Evolutionary conservation across 768 basidiomycete species (phyloP), one percentile per base, ranked within the genome.

Genomic region (Termitomyces sp.): DNA sequence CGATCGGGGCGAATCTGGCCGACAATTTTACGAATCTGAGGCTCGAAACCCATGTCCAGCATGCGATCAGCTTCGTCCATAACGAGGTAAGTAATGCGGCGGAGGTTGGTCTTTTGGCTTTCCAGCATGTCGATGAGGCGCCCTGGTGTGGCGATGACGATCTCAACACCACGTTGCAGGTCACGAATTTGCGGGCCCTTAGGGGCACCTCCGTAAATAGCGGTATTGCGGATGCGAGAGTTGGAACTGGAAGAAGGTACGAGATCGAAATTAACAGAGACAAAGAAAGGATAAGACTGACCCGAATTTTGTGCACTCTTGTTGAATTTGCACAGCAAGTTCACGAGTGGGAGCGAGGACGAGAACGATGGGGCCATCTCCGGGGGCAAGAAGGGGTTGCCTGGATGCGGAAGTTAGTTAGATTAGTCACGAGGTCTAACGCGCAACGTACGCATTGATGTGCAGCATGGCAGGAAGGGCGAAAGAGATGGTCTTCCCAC

Each of bases 31-130:
- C 95, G 84, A 70, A 99, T 98, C 73, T 99, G 97, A 53, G 97
- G 97, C 77, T 99, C 97, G 78, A 99, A 99, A 81, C 97, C 97
- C 97, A 99, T 99, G 79, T 99, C 97, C 62, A 99, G 83, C 97
- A 99, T 99, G 69, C 97, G 93, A 79, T 99, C 97, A 45, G 97
- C 97, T 74, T 99, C 97, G 69, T 99, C 97, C 87, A 99, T 92
- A 69, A 99, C 97, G 40, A 99, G 83, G 74, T 98, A 99, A 22
- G 97, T 99, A 56, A 99, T 82, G 42, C 97, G 88, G 57, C 91
- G 91, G 53, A 99, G 83, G 74, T 98, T 98, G 22, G 95, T 98
- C 77, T 97, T 97, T 69, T 91, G 88, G 1, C 84, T 85, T 78
- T 99, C 97, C 27, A 99, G 84, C 97, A 99, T 98, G 71, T 99